Base-by-base conservation (phyloP, 164 flowering plant genomes). In the Aristolochia contorta region DNA sequence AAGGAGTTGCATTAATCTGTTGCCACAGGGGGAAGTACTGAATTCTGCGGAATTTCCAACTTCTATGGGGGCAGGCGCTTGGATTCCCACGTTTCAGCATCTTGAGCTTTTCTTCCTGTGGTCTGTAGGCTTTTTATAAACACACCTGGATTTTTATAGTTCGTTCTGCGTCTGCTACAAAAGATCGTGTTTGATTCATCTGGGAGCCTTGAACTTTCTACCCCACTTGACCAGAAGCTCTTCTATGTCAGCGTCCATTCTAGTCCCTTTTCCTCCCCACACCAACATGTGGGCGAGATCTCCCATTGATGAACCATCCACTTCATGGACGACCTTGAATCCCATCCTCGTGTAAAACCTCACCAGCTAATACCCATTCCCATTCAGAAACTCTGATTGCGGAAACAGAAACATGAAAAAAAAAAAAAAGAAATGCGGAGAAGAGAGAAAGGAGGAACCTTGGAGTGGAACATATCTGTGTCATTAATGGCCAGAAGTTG, bases 401-500 rank as follows among this genome's bases (percentile, higher is more conserved):
- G 15, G 22, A 18, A 49, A 18, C 53, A 18, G n/a, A n/a, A n/a
- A n/a, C n/a, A n/a, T n/a, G n/a, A n/a, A n/a, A n/a, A n/a, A n/a
- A n/a, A 16, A 4, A 49, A 18, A 49, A 5, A 16, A 6, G 19
- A 18, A 12, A 18, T 12, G 6, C 14, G 19, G 22, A 49, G 53
- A 49, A 49, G 19, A 5, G 19, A 49, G 22, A 12, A 4, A 20
- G 14, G 15, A 49, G 6, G 12, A 8, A 37, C 43, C 43, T 37
- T 37, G 43, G 43, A 37, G 10, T 37, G 43, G 43, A 82, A 89
- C 67, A 89, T 79, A 68, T 83, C 80, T 16, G 96, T 66, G 71
- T 92, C 97, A 75, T 87, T 86, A 61, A 93, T 85, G 54, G 97
- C 96, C 18, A 92, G 91, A 74, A 92, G 72, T 76, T 89, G 81